phyloP scores from a whole-genome alignment of 2,329 filamentous ascomycete species.

The Colletotrichum plurivorum region DNA sequence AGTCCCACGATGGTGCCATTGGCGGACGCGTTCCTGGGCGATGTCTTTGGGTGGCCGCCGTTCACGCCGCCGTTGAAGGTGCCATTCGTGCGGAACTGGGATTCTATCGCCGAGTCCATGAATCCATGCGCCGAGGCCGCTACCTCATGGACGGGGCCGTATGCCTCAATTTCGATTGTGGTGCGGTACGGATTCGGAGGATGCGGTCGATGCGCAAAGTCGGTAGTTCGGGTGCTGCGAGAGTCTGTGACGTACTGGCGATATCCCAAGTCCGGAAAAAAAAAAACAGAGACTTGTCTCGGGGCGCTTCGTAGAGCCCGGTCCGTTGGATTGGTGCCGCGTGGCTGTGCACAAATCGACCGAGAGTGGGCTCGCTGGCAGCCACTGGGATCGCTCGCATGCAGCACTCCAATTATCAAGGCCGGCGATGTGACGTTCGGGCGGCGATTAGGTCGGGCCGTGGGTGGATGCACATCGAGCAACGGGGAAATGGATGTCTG shows the following conservation, averaged over 20 bases:
- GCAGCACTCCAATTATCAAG: constrained; percentile 11
- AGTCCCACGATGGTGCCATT: constrained; percentile 26
- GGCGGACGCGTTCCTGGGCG: constrained; percentile 11
- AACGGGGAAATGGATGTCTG: not conserved
- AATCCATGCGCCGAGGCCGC: constrained; percentile 38
- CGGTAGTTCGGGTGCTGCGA: constrained; percentile 8
- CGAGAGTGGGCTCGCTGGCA: constrained; percentile 20
- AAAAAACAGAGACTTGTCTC: constrained; percentile 30
- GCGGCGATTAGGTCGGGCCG: constrained; percentile 38
- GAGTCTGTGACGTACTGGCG: constrained; percentile 35
- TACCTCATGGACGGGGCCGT: constrained; percentile 36
- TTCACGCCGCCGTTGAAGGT: constrained; percentile 25
- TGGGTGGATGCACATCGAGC: not conserved
- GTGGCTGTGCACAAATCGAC: constrained; percentile 35
- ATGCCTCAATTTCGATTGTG: constrained; percentile 11
- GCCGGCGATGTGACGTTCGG: constrained; percentile 12
- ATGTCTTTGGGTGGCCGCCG: constrained; percentile 20
- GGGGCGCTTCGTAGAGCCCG: constrained; percentile 29
- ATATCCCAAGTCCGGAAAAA: constrained; percentile 23
- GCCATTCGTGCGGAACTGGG: constrained; percentile 38
- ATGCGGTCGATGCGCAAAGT: constrained; percentile 4
- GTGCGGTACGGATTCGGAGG: constrained; percentile 6
- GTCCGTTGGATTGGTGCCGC: constrained; percentile 23
- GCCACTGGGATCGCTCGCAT: constrained; percentile 17
- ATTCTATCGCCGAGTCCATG: constrained; percentile 41